Evolutionary conservation across 257 asterid species (phyloP).

Genomic region (Nicotiana undulata): DNA sequence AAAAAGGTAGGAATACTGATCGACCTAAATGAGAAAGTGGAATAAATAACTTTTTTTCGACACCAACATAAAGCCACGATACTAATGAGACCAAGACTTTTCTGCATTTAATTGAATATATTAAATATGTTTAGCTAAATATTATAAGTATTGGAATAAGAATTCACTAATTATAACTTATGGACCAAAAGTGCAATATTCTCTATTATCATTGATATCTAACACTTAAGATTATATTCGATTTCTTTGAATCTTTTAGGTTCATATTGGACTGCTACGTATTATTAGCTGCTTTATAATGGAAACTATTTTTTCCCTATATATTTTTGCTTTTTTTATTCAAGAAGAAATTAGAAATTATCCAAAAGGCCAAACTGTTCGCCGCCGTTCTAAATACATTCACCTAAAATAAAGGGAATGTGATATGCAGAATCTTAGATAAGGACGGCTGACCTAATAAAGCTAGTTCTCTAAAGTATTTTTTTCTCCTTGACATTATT

Average conservation of each 20-base stretch:
- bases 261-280: not conserved
- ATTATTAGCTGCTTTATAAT: not conserved
- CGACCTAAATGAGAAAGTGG: too few species aligned
- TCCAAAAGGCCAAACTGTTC: not conserved
- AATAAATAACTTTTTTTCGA: too few species aligned
- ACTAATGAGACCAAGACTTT: too few species aligned
- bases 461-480: not conserved
- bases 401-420: conserved; percentile 2
- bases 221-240: not conserved
- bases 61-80: too few species aligned
- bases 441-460: not conserved
- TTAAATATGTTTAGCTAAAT: too few species aligned
- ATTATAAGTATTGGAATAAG: too few species aligned
- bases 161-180: too few species aligned
- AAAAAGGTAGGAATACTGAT: too few species aligned
- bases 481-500: not conserved
- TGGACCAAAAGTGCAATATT: too few species aligned
- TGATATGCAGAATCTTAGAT: not conserved
- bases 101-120: too few species aligned
- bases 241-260: not conserved
- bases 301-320: too few species aligned
- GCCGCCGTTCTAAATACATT: not conserved
- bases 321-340: not conserved
- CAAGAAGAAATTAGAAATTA: not conserved
- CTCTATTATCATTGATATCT: too few species aligned